Evolutionary conservation across 176 grass and related monocot species (phyloP).

Genomic region (Triticum timopheevii): DNA sequence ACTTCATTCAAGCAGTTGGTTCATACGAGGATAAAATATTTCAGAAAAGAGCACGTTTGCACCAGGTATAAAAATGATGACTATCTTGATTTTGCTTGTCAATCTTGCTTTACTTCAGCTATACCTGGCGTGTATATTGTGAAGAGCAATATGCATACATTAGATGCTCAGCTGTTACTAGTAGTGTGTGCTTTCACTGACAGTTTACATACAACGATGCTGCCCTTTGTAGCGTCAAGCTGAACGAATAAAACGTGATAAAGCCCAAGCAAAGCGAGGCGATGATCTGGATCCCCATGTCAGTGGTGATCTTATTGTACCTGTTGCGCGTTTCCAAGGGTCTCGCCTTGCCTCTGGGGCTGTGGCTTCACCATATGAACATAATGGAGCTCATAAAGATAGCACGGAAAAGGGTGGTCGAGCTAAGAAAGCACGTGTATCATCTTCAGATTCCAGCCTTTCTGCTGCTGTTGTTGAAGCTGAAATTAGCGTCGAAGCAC

Average conservation of each 20-base stretch:
- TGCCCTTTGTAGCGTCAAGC: conserved; percentile 74
- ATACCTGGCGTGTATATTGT: neutral
- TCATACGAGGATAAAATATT: conserved; percentile 93
- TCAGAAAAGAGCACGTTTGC: conserved; percentile 84
- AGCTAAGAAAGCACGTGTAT: conserved; percentile 52
- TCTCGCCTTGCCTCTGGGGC: conserved; percentile 88
- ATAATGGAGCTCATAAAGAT: conserved; percentile 40
- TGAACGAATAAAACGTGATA: conserved; percentile 80
- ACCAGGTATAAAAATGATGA: conserved; percentile 54
- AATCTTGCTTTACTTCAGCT: conserved; percentile 6
- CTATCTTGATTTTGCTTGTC: conserved; percentile 6
- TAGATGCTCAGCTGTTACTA: no score
- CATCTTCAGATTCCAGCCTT: conserved; percentile 57
- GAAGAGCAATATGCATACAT: neutral
- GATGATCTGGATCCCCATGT: conserved; percentile 86
- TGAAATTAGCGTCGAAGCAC: conserved; percentile 65
- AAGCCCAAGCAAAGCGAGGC: conserved; percentile 70
- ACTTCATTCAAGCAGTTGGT: conserved; percentile 91
- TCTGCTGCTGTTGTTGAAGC: conserved; percentile 75
- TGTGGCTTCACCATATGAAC: conserved; percentile 48
- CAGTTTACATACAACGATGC: conserved; percentile 13
- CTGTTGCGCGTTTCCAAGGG: conserved; percentile 75
- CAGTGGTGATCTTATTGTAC: conserved; percentile 70
- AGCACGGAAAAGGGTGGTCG: conserved; percentile 32
- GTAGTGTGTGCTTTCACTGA: no score